These are phyloP conservation scores for Penstemon barbatus DNA, from an alignment of 257 asterid genomes.

Conservation along the genomic window DNA sequence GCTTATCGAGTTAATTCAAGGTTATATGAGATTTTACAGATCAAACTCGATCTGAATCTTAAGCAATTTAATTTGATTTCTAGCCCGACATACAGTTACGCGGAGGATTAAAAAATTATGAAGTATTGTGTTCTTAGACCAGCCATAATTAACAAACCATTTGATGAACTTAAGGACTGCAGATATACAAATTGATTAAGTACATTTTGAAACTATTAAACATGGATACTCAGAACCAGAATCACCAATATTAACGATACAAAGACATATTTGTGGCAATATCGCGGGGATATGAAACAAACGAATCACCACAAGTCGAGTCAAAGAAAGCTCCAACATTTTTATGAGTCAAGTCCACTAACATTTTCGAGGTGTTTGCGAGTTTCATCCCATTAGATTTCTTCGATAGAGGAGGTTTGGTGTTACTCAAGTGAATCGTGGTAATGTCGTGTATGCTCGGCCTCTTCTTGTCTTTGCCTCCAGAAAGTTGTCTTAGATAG, in stretches of 20 bases:
- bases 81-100: too few species aligned
- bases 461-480: conserved; percentile 75
- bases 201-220: conserved; percentile 25
- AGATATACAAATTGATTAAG: background rate
- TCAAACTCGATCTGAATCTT: too few species aligned
- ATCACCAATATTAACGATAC: conserved; percentile 26
- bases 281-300: conserved; percentile 1
- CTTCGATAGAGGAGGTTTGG: conserved; percentile 18
- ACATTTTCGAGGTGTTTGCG: conserved; percentile 26
- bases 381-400: conserved; percentile 29
- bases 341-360: conserved; percentile 42
- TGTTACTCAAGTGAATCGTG: conserved; percentile 31
- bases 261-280: conserved; percentile 18
- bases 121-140: too few species aligned
- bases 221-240: conserved; percentile 24
- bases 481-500: conserved; percentile 69
- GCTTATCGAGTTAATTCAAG: too few species aligned
- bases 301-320: conserved; percentile 28
- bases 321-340: conserved; percentile 40
- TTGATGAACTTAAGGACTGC: too few species aligned
- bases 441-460: conserved; percentile 94
- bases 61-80: too few species aligned
- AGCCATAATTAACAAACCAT: background rate
- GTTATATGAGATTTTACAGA: too few species aligned
- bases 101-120: too few species aligned